Evolutionary conservation across 768 basidiomycete genomes (phyloP).

Genomic region (Lanmaoa pseudosensibilis): DNA sequence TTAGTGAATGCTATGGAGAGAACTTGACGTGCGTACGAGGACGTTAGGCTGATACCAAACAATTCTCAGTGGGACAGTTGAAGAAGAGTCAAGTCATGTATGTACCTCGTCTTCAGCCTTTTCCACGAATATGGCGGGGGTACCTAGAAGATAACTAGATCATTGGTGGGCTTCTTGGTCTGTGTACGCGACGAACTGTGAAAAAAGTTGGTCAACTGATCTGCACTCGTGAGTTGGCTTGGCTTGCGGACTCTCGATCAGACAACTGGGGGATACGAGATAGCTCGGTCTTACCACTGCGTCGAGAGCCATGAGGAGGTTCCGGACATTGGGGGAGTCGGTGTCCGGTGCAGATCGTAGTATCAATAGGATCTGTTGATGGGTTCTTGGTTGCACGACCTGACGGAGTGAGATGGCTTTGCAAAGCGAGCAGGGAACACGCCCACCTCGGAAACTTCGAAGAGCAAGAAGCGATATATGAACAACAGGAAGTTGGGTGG

Average conservation of each 20-base stretch:
- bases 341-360: conserved; percentile 47
- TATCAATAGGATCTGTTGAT: conserved; percentile 46
- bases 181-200: conserved; percentile 25
- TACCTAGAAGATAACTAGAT: conserved; percentile 37
- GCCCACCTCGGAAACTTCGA: conserved; percentile 68
- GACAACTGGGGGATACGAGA: conserved; percentile 15
- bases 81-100: conserved; percentile 3
- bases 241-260: conserved; percentile 39
- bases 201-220: conserved; percentile 66
- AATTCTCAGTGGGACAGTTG: conserved; percentile 8
- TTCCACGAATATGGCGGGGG: conserved; percentile 58
- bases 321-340: conserved; percentile 41
- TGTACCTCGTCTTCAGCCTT: conserved; percentile 56
- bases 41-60: conserved; percentile 23
- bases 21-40: conserved; percentile 20
- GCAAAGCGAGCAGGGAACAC: not conserved
- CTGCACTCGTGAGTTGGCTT: conserved; percentile 49
- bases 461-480: conserved; percentile 63
- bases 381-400: conserved; percentile 65
- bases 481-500: conserved; percentile 60
- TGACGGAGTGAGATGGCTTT: conserved; percentile 30
- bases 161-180: not conserved
- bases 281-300: conserved; percentile 33
- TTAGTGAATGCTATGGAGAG: conserved; percentile 10
- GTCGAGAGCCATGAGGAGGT: conserved; percentile 48